These are phyloP conservation scores for Akanthomyces dipterigenus DNA, from an alignment of 2,329 filamentous ascomycete species.

Conservation along the genomic window DNA sequence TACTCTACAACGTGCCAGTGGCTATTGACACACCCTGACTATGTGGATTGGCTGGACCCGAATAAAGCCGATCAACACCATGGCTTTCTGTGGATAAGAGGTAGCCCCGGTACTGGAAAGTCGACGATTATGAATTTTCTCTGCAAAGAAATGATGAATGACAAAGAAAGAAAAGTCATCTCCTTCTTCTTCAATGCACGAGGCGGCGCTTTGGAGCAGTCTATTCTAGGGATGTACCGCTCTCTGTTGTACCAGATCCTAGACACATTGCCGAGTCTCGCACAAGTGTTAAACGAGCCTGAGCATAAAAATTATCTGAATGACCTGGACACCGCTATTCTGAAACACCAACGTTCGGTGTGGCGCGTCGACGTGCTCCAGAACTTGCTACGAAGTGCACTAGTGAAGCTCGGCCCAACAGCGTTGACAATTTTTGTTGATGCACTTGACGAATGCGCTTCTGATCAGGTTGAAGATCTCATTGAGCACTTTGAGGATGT, in stretches of 20 bases:
- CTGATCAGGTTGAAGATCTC: conserved; percentile 34
- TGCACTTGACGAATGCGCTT: conserved; percentile 43
- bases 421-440: conserved; percentile 28
- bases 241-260: conserved; percentile 41
- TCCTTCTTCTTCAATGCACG: conserved; percentile 46
- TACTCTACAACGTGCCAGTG: background rate
- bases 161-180: conserved; percentile 18
- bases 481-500: conserved; percentile 34
- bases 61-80: background rate
- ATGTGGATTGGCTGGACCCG: conserved; percentile 6
- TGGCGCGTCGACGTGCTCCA: background rate
- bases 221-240: conserved; percentile 41
- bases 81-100: conserved; percentile 31
- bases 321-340: background rate
- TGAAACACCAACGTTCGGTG: background rate
- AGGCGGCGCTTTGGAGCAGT: conserved; percentile 35
- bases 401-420: background rate
- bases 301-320: background rate
- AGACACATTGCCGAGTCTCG: conserved; percentile 16
- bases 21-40: background rate
- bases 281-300: background rate
- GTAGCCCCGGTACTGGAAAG: conserved; percentile 38
- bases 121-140: conserved; percentile 39
- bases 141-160: conserved; percentile 13
- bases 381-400: background rate